Base-by-base conservation (phyloP, 257 asterid genomes). In the Gardenia jasminoides region DNA sequence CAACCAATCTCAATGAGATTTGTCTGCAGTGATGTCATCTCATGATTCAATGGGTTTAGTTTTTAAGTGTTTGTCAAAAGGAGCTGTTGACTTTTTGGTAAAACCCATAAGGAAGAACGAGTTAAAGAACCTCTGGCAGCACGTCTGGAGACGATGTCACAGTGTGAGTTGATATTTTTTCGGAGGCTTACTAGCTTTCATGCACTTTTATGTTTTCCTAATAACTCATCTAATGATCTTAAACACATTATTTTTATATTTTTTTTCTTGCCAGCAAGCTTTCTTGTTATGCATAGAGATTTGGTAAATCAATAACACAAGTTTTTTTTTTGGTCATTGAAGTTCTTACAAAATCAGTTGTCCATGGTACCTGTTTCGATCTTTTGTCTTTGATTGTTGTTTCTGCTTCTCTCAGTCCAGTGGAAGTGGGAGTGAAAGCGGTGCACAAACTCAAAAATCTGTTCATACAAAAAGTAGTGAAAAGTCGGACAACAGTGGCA, bases 81-180 rank as follows among this genome's bases (percentile, higher is more conserved):
- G 99, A 67, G 99, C 98, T n/a, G 97, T 88, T 76, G 99, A 92
- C 90, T 95, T 93, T 87, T 80, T 95, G 89, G 94, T 93, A 26
- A 95, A 93, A 81, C 99, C 99, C 82, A 87, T 95, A 70, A 86
- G 99, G 43, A 95, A 95, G 88, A 95, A 95, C 81, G 98, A 95
- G 89, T 92, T 95, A 58, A 93, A 95, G 88, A 95, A 86, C 84
- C 93, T 95, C 52, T 95, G 99, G 99, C 98, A 93, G 90, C 99
- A 95, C 36, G 91, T 91, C 58, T 95, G 99, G 99, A 90, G 98
- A 83, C 86, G 93, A 87, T 92, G 97, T 87, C 97, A 91, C 79
- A 92, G 94, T 80, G 96, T 83, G 79, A 83, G 90, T 84, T 46
- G 31, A 69, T 71, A 52, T 77, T 66, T 65, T 61, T 4, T 8